These are phyloP conservation scores for Pythium coloratum DNA, from an alignment of 352 stramenopile genomes.

Conservation along the genomic window DNA sequence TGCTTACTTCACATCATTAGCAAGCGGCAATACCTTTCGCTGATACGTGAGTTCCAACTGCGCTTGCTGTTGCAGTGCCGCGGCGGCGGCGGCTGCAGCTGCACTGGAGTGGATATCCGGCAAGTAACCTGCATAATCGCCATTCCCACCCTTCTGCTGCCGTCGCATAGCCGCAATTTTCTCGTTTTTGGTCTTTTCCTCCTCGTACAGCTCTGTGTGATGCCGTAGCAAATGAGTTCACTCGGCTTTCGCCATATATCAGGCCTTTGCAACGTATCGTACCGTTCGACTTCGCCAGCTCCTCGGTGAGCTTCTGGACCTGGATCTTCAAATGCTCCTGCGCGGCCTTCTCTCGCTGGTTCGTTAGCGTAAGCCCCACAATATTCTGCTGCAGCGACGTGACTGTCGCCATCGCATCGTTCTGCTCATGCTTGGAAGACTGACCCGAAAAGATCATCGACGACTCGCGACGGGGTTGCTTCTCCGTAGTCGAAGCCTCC, in stretches of 20 bases:
- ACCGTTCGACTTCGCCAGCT: constrained; percentile 46
- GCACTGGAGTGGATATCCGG: constrained; percentile 42
- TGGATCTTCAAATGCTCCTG: constrained; percentile 42
- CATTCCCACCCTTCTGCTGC: constrained; percentile 24
- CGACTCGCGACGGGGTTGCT: constrained; percentile 5
- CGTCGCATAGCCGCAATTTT: constrained; percentile 34
- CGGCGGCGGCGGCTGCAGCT: constrained; percentile 18
- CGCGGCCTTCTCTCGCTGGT: constrained; percentile 49
- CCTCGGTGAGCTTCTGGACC: constrained; percentile 31
- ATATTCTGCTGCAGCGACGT: constrained; percentile 52
- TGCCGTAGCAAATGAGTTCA: neutral
- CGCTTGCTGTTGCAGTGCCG: constrained; percentile 62
- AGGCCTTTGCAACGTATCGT: neutral
- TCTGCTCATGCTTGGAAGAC: constrained; percentile 28
- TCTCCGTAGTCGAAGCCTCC: neutral
- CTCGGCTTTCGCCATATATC: neutral
- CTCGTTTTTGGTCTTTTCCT: constrained; percentile 52
- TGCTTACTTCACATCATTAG: too few species aligned
- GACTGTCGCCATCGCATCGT: constrained; percentile 34
- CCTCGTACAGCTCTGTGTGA: constrained; percentile 39
- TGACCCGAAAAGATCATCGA: constrained; percentile 29
- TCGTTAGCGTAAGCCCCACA: constrained; percentile 37
- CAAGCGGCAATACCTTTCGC: constrained; percentile 39
- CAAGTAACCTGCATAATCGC: constrained; percentile 32
- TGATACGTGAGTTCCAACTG: constrained; percentile 70